Base-by-base conservation (phyloP, 805 yeast species). In the Schwanniomyces polymorphus region DNA sequence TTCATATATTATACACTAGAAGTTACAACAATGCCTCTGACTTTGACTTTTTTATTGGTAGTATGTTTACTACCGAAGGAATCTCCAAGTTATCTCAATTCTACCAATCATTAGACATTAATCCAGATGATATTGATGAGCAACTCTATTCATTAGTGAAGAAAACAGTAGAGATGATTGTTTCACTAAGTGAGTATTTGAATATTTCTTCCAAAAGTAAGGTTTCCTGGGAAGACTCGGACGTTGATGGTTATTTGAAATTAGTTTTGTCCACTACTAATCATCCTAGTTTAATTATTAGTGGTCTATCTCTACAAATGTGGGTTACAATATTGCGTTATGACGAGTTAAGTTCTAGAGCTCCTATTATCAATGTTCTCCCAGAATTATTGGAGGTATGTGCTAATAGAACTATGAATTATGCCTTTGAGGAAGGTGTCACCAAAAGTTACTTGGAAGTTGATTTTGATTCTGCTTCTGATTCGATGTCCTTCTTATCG, bases 111-210 rank as follows among this genome's bases (percentile, higher is more conserved):
- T 75, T 88, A 43, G 81, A 82, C 52, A 62, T 84, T 3, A 81
- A 81, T 50, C 81, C 88, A 0, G 84, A 85, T 49, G 88, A 84
- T 57, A 76, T 91, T 18, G 91, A 88, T 58, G 97, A 91, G 56
- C 80, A 79, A 47, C 76, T 81, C 29, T 94, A 94, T 63, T 84
- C 95, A 1, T 78, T 92, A 48, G 69, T 88, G 51, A 94, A 94
- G 63, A 92, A 92, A 67, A 78, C 92, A 12, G 97, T 91, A 4
- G 99, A 94, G 61, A 87, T 92, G 89, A 82, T 91, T 28, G 96
- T 94, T 21, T 86, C 91, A 0, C 70, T 90, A 43, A 86, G 94
- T 52, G 95, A 88, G 56, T 86, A 86, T 58, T 75, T 91, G 49
- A 86, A 80, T 53, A 73, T 79, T 4, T 71, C 70, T 28, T 53